Percentiles rank a stretch among this genome's conserved stretches.
Conservation (phyloP, 2,329 filamentous ascomycete species). For the Epichloe festucae region DNA sequence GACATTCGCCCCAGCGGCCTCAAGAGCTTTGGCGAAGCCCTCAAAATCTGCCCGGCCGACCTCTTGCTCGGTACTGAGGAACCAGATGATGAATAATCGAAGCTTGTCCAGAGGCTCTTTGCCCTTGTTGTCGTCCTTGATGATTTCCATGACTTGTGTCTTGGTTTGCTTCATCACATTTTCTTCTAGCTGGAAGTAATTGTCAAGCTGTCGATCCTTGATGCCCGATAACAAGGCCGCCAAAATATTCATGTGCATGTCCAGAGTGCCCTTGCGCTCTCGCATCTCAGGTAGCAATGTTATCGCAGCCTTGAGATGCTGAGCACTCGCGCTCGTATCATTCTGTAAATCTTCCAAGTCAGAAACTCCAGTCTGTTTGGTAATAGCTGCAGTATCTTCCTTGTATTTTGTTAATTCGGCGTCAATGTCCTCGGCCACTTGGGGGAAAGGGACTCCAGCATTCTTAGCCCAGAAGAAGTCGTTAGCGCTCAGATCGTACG, state of each 20-base stretch:
- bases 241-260: conserved; percentile 99
- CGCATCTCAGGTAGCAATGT: conserved; percentile 82
- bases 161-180: conserved; percentile 85
- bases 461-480: conserved; percentile 98
- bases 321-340: conserved; percentile 76
- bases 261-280: conserved; percentile 82
- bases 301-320: conserved; percentile 92
- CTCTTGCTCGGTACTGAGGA: conserved; percentile 83
- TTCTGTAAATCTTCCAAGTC: conserved; percentile 88
- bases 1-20: conserved; percentile 60
- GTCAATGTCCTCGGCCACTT: conserved; percentile 94
- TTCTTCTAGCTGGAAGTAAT: conserved; percentile 92
- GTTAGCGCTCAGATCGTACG: conserved; percentile 76
- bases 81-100: conserved; percentile 93
- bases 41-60: conserved; percentile 71
- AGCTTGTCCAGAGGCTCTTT: conserved; percentile 80
- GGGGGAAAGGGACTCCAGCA: conserved; percentile 73
- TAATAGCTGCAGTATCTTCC: conserved; percentile 87
- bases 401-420: conserved; percentile 88
- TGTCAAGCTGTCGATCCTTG: conserved; percentile 88
- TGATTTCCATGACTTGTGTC: conserved; percentile 72
- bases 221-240: conserved; percentile 66
- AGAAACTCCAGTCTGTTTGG: conserved; percentile 84
- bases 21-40: conserved; percentile 74
- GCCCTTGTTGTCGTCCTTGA: conserved; percentile 72